Conservation (phyloP, 176 grass and related monocot species). For the Phoenix dactylifera region DNA sequence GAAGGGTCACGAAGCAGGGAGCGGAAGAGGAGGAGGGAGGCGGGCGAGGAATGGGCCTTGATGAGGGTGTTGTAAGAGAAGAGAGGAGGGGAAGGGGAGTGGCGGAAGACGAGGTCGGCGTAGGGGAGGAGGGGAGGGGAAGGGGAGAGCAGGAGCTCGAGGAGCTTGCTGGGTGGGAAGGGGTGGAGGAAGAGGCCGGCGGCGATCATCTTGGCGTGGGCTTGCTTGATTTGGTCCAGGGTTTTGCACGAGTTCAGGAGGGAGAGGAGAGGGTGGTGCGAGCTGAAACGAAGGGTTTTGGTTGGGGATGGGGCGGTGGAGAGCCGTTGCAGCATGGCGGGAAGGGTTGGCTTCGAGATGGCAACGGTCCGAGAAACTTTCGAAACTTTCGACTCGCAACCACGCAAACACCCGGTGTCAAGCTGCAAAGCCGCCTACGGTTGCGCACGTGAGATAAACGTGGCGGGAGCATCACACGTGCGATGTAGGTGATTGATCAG, state of each 20-base stretch:
- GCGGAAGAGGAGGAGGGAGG: constrained; percentile 11
- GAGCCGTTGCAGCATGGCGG: neutral
- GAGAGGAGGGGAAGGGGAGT: constrained; percentile 8
- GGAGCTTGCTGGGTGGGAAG: constrained; percentile 16
- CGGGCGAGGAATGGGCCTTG: constrained; percentile 7
- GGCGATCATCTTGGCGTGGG: neutral
- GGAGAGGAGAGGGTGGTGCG: constrained; percentile 7
- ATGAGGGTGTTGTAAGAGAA: constrained; percentile 19
- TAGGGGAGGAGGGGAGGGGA: constrained; percentile 1
- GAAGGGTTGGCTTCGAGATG: too few relatives aligned
- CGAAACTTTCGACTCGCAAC: too few relatives aligned
- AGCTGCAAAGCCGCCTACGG: too few relatives aligned
- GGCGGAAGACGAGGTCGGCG: neutral
- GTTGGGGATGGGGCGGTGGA: neutral
- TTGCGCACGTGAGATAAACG: too few relatives aligned
- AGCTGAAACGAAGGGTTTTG: neutral
- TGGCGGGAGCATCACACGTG: too few relatives aligned
- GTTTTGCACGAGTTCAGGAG: neutral
- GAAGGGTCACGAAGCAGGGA: constrained; percentile 7
- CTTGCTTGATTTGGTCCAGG: neutral
- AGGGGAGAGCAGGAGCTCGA: constrained; percentile 1
- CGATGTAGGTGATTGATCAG: too few relatives aligned
- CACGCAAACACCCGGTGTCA: too few relatives aligned
- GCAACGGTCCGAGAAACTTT: too few relatives aligned
- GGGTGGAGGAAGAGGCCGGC: constrained; percentile 12